phyloP scores from a whole-genome alignment of 768 basidiomycete genomes.

The Psilocybe tampanensis region DNA sequence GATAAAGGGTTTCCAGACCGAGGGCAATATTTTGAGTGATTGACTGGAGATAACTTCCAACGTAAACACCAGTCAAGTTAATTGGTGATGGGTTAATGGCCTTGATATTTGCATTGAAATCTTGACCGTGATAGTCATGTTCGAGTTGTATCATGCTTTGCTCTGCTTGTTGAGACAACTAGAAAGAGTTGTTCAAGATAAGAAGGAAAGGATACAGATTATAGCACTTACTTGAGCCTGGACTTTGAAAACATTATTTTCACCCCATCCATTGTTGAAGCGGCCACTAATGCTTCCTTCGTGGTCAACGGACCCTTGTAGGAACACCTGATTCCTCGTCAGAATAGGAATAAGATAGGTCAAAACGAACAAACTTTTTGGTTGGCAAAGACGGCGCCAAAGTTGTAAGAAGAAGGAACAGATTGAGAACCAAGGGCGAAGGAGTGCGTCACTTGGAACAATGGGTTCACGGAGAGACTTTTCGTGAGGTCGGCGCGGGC shows the following conservation, averaged over 20 bases:
- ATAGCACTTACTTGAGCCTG: slow-evolving; percentile 77
- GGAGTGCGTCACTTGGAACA: slow-evolving; percentile 97
- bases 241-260: slow-evolving; percentile 76
- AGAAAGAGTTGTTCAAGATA: slow-evolving; percentile 23
- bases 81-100: slow-evolving; percentile 88
- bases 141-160: slow-evolving; percentile 94
- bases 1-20: slow-evolving; percentile 84
- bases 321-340: slow-evolving; percentile 61
- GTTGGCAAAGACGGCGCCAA: slow-evolving; percentile 91
- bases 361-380: slow-evolving; percentile 52
- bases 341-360: slow-evolving; percentile 24
- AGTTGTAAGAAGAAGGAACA: slow-evolving; percentile 88
- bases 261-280: slow-evolving; percentile 87
- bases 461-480: slow-evolving; percentile 88
- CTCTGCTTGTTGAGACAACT: slow-evolving; percentile 77
- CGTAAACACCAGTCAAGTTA: slow-evolving; percentile 89
- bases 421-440: slow-evolving; percentile 89
- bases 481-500: slow-evolving; percentile 96
- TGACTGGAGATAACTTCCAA: slow-evolving; percentile 92
- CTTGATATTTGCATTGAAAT: slow-evolving; percentile 86
- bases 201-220: neutral
- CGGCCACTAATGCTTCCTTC: slow-evolving; percentile 89
- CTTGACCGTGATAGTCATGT: slow-evolving; percentile 89
- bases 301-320: slow-evolving; percentile 94
- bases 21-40: slow-evolving; percentile 87